These are phyloP conservation scores for Pleurotus sapidus DNA, from an alignment of 768 basidiomycete species.

Conservation along the genomic window DNA sequence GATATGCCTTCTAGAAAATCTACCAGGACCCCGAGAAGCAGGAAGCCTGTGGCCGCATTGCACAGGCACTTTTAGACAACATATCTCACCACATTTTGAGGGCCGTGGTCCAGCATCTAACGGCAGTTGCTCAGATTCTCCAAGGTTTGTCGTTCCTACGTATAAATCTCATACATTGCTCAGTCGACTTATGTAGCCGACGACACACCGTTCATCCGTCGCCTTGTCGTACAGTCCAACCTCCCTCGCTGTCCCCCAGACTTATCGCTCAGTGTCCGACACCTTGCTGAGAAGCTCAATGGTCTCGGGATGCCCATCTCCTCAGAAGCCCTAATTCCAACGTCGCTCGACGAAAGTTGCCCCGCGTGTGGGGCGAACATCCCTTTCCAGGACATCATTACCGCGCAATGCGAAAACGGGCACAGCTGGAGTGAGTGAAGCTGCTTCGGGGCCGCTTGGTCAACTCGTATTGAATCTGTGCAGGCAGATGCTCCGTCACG, in stretches of 20 bases:
- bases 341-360: constrained; percentile 58
- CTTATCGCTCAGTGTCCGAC: constrained; percentile 31
- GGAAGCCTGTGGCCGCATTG: constrained; percentile 47
- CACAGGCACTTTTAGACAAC: constrained; percentile 43
- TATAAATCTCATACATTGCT: constrained; percentile 23
- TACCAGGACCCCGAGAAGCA: constrained; percentile 39
- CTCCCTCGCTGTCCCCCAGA: constrained; percentile 46
- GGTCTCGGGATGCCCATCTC: constrained; percentile 20
- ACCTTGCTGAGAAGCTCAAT: constrained; percentile 26
- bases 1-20: constrained; percentile 38
- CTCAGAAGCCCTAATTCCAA: constrained; percentile 27
- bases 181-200: constrained; percentile 46
- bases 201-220: constrained; percentile 64
- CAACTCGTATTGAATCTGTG: constrained; percentile 13
- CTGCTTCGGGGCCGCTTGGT: constrained; percentile 6
- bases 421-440: constrained; percentile 69
- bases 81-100: constrained; percentile 55
- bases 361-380: constrained; percentile 70
- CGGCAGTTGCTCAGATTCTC: constrained; percentile 40
- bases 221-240: constrained; percentile 57
- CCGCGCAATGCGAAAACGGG: constrained; percentile 65
- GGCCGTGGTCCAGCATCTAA: constrained; percentile 55
- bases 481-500: constrained; percentile 80
- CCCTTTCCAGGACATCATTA: constrained; percentile 55
- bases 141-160: constrained; percentile 30